These are phyloP conservation scores for Mycena sp. DNA, from an alignment of 1,284 basidiomycete genomes.

Conservation along the genomic window DNA sequence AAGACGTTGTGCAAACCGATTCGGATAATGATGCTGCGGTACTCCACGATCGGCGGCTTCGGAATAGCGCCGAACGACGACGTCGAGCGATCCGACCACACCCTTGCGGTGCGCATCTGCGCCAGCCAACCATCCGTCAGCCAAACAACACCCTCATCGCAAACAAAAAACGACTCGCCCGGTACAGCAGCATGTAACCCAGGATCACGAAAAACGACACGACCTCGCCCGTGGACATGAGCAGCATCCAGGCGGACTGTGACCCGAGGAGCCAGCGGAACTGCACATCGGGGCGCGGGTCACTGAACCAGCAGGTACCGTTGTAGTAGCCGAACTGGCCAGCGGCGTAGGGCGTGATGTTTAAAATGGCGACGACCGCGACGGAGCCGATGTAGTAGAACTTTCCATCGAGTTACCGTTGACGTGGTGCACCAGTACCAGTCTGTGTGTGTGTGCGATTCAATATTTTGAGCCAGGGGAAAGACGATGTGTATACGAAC, in stretches of 20 bases:
- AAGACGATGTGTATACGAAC: too few relatives aligned
- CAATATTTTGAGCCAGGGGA: slow-evolving; percentile 1
- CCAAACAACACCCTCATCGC: not conserved
- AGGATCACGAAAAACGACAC: slow-evolving; percentile 7
- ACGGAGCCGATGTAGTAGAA: slow-evolving; percentile 15
- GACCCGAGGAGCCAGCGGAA: too few relatives aligned
- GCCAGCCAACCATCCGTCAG: slow-evolving; percentile 8
- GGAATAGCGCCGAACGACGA: not conserved
- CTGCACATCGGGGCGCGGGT: too few relatives aligned
- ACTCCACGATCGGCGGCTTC: slow-evolving; percentile 9
- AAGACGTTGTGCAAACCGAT: slow-evolving; percentile 5
- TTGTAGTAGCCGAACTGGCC: too few relatives aligned
- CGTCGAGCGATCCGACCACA: not conserved
- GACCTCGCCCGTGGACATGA: too few relatives aligned
- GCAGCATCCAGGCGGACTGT: too few relatives aligned
- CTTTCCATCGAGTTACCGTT: too few relatives aligned
- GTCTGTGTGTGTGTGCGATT: not conserved
- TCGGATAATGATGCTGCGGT: slow-evolving; percentile 15
- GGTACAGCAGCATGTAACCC: slow-evolving; percentile 15
- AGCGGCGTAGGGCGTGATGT: too few relatives aligned
- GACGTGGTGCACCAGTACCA: slow-evolving; percentile 9
- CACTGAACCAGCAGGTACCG: too few relatives aligned
- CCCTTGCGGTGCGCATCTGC: not conserved
- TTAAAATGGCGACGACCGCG: too few relatives aligned
- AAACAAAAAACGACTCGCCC: not conserved